Conservation (phyloP, 176 grass and related monocot species). For the Themeda triandra region DNA sequence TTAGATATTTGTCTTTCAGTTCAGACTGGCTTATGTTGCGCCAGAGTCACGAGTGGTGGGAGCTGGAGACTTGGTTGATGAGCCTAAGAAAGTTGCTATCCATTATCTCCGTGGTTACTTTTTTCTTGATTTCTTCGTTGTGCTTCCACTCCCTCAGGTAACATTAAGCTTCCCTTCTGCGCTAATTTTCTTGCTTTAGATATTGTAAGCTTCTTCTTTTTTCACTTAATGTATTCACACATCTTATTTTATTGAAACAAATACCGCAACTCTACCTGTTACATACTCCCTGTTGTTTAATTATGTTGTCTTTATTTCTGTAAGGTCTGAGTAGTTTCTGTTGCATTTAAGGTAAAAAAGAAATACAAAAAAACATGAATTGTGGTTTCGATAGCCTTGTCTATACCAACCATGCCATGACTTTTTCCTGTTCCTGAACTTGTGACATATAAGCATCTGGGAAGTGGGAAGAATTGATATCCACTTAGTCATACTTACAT, state of each 20-base stretch:
- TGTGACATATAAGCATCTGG: neutral
- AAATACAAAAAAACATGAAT: neutral
- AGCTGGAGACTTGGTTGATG: slow-evolving; percentile 83
- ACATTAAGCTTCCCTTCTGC: slow-evolving; percentile 4
- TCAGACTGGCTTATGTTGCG: slow-evolving; percentile 92
- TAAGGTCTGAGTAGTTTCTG: neutral
- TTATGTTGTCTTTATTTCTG: neutral
- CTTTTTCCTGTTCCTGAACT: neutral
- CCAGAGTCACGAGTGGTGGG: slow-evolving; percentile 91
- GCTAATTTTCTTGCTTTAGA: slow-evolving; percentile 11
- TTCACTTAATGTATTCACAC: neutral
- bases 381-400: neutral
- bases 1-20: slow-evolving; percentile 49
- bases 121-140: slow-evolving; percentile 77
- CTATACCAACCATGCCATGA: neutral
- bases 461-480: neutral
- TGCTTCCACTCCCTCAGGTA: slow-evolving; percentile 96
- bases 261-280: neutral
- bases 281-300: neutral
- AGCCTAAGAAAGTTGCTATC: slow-evolving; percentile 83
- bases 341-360: slow-evolving; percentile 12
- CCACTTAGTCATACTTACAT: neutral
- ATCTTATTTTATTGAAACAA: neutral
- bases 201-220: neutral
- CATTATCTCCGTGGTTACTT: slow-evolving; percentile 86